These are phyloP conservation scores for Heterobasidion parviporum DNA, from an alignment of 1,284 basidiomycete species.

Conservation along the genomic window DNA sequence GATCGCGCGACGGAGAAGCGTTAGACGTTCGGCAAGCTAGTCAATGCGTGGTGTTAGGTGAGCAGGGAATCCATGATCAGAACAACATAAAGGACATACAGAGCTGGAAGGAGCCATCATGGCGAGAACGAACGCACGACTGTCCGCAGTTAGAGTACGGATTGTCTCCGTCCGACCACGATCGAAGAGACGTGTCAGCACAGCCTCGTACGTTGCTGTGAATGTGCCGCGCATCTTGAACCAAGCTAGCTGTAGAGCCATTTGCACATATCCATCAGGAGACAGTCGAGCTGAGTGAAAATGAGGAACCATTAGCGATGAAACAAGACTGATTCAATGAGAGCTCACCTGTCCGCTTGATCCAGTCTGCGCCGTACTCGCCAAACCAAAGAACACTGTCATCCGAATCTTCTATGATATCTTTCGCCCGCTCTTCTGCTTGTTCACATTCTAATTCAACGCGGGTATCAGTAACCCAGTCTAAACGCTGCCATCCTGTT, in stretches of 20 bases:
- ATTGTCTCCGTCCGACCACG: slow-evolving; percentile 93
- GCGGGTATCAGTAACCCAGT: slow-evolving; percentile 69
- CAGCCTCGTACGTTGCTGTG: slow-evolving; percentile 94
- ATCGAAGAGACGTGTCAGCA: slow-evolving; percentile 84
- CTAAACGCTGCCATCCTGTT: slow-evolving; percentile 56
- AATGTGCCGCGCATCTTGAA: slow-evolving; percentile 72
- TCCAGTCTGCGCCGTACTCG: slow-evolving; percentile 88
- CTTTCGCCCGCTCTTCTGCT: slow-evolving; percentile 53
- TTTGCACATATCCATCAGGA: slow-evolving; percentile 90
- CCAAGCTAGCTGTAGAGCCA: slow-evolving; percentile 92
- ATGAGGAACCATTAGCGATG: not conserved
- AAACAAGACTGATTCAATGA: not conserved
- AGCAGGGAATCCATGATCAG: not conserved
- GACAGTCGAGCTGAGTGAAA: slow-evolving; percentile 53
- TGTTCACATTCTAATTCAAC: slow-evolving; percentile 51
- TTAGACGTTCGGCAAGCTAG: slow-evolving; percentile 32
- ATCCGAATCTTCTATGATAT: slow-evolving; percentile 76
- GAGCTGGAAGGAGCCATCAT: slow-evolving; percentile 53
- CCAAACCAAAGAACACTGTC: slow-evolving; percentile 80
- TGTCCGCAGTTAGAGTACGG: slow-evolving; percentile 71
- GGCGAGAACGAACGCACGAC: slow-evolving; percentile 71
- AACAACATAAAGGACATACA: slow-evolving; percentile 28
- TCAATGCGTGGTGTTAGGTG: not conserved
- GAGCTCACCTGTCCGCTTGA: slow-evolving; percentile 39
- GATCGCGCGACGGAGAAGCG: slow-evolving; percentile 62